phyloP scores from a whole-genome alignment of 2,329 filamentous ascomycete species.

The Cladophialophora chaetospira region DNA sequence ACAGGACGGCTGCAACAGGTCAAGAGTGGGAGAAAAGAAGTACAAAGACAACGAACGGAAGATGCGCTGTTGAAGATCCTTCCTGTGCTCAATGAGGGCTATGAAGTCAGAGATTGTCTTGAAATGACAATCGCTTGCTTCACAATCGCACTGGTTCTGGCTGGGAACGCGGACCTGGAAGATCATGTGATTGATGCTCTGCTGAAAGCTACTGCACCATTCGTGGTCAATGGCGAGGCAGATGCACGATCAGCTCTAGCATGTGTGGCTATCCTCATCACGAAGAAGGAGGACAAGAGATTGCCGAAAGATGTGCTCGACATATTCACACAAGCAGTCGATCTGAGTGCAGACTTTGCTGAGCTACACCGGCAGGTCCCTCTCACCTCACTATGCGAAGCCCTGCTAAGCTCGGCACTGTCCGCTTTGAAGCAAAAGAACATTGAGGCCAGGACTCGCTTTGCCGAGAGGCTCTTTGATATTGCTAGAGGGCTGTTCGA shows the following conservation, averaged over 20 bases:
- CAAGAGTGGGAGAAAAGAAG: conserved; percentile 71
- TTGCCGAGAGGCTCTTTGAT: conserved; percentile 23
- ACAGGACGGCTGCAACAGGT: conserved; percentile 77
- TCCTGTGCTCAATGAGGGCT: conserved; percentile 73
- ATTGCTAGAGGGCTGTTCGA: conserved; percentile 25
- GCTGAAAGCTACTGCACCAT: conserved; percentile 82
- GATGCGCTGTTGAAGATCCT: conserved; percentile 68
- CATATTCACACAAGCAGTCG: conserved; percentile 41
- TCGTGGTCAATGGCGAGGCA: conserved; percentile 73
- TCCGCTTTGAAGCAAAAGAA: conserved; percentile 34
- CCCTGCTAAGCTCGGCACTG: conserved; percentile 18
- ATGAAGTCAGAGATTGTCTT: conserved; percentile 73
- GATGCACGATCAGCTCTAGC: conserved; percentile 67
- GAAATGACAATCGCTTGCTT: conserved; percentile 85
- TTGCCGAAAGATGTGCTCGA: conserved; percentile 71
- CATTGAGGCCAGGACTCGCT: conserved; percentile 30
- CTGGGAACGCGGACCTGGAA: conserved; percentile 75
- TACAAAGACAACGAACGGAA: conserved; percentile 80
- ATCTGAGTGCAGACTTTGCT: conserved; percentile 38
- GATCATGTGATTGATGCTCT: conserved; percentile 80
- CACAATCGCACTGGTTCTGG: conserved; percentile 85
- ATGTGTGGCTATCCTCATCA: conserved; percentile 77
- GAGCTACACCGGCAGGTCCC: conserved; percentile 35
- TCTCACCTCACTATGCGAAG: conserved; percentile 16
- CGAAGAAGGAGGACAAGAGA: conserved; percentile 71